phyloP scores from a whole-genome alignment of 2,329 filamentous ascomycete genomes.

The Microsporum audouinii region DNA sequence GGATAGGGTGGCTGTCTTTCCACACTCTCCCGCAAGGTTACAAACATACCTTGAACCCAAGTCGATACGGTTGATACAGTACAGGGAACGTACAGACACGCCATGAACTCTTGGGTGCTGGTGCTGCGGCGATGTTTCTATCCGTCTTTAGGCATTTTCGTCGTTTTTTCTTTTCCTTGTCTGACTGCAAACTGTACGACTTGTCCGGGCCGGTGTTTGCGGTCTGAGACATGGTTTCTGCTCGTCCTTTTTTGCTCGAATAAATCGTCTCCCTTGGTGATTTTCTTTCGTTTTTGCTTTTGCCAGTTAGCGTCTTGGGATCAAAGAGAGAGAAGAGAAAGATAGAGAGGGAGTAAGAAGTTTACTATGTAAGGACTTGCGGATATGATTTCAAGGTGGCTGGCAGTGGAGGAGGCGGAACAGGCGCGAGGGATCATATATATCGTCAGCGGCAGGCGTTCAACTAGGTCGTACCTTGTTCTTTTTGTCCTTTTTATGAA shows the following conservation, averaged over 20 bases:
- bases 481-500: too few species aligned
- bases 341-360: not conserved
- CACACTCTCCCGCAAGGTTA: not conserved
- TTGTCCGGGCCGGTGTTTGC: not conserved
- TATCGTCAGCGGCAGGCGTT: too few species aligned
- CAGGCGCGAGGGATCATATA: not conserved
- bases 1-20: not conserved
- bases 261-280: not conserved
- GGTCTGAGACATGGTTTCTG: constrained; percentile 2
- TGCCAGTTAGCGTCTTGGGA: not conserved
- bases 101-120: not conserved
- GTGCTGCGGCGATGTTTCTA: not conserved
- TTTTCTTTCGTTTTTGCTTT: not conserved
- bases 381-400: not conserved
- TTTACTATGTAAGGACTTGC: not conserved
- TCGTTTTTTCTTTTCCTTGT: not conserved
- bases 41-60: not conserved
- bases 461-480: too few species aligned
- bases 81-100: not conserved
- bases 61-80: not conserved
- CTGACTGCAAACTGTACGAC: not conserved
- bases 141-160: not conserved
- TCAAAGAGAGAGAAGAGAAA: not conserved
- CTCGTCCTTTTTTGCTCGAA: not conserved
- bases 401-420: not conserved